Base-by-base conservation (phyloP, 805 yeast species). In the Yamadazyma laniorum region DNA sequence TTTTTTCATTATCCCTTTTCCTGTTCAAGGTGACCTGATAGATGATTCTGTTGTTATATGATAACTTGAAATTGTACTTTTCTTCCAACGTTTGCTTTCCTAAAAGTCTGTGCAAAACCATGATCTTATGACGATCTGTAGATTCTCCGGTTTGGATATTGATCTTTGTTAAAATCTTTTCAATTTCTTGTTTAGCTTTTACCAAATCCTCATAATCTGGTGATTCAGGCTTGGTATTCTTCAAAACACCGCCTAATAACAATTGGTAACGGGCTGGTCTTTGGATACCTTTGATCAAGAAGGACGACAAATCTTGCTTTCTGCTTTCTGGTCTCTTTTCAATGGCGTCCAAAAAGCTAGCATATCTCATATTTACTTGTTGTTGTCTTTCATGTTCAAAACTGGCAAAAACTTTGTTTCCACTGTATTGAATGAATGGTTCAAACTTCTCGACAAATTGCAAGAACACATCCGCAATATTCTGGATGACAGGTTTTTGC, bases 201-300 rank as follows among this genome's bases (percentile, higher is more conserved):
- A 75, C 70, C 40, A 93, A 67, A 48, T 81, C 77, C 37, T 75
- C 77, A 52, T 74, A 75, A 49, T 90, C 96, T 1, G 86, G 80
- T 6, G 80, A 74, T 18, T 79, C 85, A n/a, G 82, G 82, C 37
- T 74, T 77, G 0, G 98, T 89, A 46, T 80, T 77, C 58, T 93
- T 91, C 47, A 87, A 69, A 25, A 93, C 85, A 33, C 91, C 93
- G 40, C 78, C 82, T 16, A 91, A 70, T 40, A 93, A 70, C 34
- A 93, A 66, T 47, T 95, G 96, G 63, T 93, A 93, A 49, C 98
- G 73, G 7, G 97, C 98, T 22, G 96, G 89, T 58, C 99, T 77
- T 12, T 96, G 89, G 2, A 95, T 90, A 35, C 98, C 97, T 55
- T 91, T 95, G 5, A 96, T 87, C 47, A 93, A 72, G 54, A 89